Evolutionary conservation across 352 stramenopile species (phyloP).

Genomic region (Pythium biforme): DNA sequence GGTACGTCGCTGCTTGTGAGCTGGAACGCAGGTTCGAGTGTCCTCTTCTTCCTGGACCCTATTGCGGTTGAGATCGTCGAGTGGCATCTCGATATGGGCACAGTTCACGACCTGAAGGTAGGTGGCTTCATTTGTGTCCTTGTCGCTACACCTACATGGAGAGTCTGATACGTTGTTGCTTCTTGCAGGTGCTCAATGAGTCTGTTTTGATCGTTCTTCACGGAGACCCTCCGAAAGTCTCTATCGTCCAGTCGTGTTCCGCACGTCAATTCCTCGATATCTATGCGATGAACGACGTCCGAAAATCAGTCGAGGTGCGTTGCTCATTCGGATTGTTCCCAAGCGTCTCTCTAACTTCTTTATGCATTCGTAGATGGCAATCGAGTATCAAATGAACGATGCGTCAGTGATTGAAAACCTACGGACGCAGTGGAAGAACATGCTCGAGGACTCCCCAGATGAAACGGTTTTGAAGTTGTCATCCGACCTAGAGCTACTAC

Average conservation of each 20-base stretch:
- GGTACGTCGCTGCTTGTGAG: conserved; percentile 66
- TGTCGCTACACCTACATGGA: not conserved
- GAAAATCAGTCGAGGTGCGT: conserved; percentile 62
- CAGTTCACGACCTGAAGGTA: conserved; percentile 82
- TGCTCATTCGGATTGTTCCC: not conserved
- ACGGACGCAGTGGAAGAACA: conserved; percentile 50
- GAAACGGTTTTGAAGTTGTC: conserved; percentile 32
- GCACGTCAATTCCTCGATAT: conserved; percentile 71
- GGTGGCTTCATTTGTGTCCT: not conserved
- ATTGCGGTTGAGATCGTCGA: conserved; percentile 84
- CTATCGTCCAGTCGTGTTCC: conserved; percentile 68
- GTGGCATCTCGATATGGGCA: conserved; percentile 84
- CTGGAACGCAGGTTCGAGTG: conserved; percentile 78
- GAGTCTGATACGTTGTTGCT: not conserved
- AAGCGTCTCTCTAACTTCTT: not conserved
- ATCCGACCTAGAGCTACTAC: conserved; percentile 45
- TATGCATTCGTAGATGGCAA: conserved; percentile 48
- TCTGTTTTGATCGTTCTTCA: conserved; percentile 69
- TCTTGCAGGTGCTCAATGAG: conserved; percentile 59
- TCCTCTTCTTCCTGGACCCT: conserved; percentile 83
- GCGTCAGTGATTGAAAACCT: conserved; percentile 46
- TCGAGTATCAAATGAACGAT: conserved; percentile 77
- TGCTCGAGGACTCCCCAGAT: conserved; percentile 24
- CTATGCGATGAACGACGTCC: conserved; percentile 58
- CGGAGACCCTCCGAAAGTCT: conserved; percentile 73